Evolutionary conservation across 1,139 yeast species (phyloP).

Genomic region (Saccharomyces hybrid): DNA sequence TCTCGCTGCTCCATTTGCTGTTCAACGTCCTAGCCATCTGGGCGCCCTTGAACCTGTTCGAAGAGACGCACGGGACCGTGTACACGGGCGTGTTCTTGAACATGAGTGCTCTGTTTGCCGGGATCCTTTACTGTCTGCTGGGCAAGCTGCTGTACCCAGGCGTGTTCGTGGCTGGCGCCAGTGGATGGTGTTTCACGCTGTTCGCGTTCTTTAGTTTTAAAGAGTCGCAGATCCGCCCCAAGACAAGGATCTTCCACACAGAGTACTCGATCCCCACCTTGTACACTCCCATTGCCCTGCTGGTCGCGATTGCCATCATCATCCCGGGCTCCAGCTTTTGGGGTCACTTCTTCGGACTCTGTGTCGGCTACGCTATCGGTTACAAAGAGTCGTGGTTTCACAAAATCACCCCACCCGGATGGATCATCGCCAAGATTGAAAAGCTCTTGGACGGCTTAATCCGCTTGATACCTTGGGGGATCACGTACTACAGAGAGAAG

Average conservation of each 20-base stretch:
- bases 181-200: slow-evolving; percentile 73
- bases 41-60: slow-evolving; percentile 62
- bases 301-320: slow-evolving; percentile 43
- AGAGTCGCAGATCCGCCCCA: slow-evolving; percentile 48
- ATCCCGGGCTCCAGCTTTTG: slow-evolving; percentile 58
- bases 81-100: slow-evolving; percentile 79
- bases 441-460: slow-evolving; percentile 44
- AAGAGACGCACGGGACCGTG: slow-evolving; percentile 72
- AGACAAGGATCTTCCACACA: slow-evolving; percentile 31
- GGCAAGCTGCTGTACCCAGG: slow-evolving; percentile 50
- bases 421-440: slow-evolving; percentile 61
- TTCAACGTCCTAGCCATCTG: slow-evolving; percentile 53
- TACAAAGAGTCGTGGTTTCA: slow-evolving; percentile 26
- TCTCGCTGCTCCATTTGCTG: slow-evolving; percentile 51
- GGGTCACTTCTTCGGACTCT: slow-evolving; percentile 57
- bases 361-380: slow-evolving; percentile 49
- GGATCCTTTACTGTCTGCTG: slow-evolving; percentile 53
- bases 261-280: slow-evolving; percentile 49
- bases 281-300: slow-evolving; percentile 48
- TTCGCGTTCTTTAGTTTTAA: slow-evolving; percentile 54
- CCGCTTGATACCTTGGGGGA: slow-evolving; percentile 44
- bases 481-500: slow-evolving; percentile 49
- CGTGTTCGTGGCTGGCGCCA: slow-evolving; percentile 52
- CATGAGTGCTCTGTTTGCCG: slow-evolving; percentile 61
- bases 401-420: slow-evolving; percentile 56